These are phyloP conservation scores for Meira miltonrushii DNA, from an alignment of 1,284 basidiomycete genomes.

Conservation along the genomic window DNA sequence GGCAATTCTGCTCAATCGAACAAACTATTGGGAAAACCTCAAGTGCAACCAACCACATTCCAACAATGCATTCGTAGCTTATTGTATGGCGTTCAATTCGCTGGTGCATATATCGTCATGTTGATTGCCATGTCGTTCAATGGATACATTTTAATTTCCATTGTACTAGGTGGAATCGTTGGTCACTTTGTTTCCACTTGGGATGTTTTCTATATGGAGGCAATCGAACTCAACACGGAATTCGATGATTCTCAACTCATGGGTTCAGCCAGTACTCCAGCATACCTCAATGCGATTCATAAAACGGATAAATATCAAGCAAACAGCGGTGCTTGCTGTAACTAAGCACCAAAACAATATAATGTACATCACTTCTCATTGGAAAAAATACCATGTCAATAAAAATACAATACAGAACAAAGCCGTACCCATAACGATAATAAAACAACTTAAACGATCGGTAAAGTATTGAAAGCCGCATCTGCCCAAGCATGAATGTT, in stretches of 20 bases:
- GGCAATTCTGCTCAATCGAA: background rate
- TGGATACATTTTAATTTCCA: constrained; percentile 22
- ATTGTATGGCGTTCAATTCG: constrained; percentile 20
- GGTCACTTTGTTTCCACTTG: constrained; percentile 21
- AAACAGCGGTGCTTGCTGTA: constrained; percentile 8
- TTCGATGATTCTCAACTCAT: constrained; percentile 13
- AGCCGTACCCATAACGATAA: too few species aligned
- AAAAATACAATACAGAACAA: too few species aligned
- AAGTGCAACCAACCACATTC: constrained; percentile 16
- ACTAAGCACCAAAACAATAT: background rate
- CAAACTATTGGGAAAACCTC: background rate
- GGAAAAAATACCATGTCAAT: too few species aligned
- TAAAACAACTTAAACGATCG: too few species aligned
- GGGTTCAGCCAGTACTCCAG: background rate
- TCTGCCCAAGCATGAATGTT: too few species aligned
- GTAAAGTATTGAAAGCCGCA: too few species aligned
- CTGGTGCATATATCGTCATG: constrained; percentile 26
- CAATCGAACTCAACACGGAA: background rate
- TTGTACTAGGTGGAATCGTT: constrained; percentile 20
- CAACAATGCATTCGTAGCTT: constrained; percentile 20
- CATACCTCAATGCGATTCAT: background rate
- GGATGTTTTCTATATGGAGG: constrained; percentile 14
- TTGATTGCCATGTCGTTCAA: constrained; percentile 25
- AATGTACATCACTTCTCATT: too few species aligned
- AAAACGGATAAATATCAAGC: background rate